phyloP scores from a whole-genome alignment of 2,329 filamentous ascomycete species.

The Calonectria pteridis region DNA sequence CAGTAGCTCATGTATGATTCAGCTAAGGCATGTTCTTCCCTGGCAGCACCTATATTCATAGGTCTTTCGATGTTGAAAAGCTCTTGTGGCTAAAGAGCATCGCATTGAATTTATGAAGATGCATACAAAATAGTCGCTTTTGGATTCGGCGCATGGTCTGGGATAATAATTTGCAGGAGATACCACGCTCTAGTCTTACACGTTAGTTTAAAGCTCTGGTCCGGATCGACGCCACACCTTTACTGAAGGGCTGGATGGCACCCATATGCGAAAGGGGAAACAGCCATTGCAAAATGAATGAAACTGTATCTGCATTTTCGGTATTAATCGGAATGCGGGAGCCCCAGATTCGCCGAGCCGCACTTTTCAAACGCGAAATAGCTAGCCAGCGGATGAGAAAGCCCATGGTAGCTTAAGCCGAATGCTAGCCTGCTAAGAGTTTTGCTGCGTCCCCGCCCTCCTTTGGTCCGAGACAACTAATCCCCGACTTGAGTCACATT shows the following conservation, averaged over 20 bases:
- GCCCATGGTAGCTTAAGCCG: not conserved
- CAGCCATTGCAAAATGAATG: not conserved
- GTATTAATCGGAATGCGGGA: not conserved
- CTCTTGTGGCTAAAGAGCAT: not conserved
- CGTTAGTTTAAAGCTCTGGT: not conserved
- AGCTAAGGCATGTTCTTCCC: not conserved
- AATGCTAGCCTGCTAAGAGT: not conserved
- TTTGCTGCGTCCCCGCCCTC: not conserved
- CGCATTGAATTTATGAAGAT: not conserved
- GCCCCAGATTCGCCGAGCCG: slow-evolving; percentile 5
- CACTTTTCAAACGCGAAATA: not conserved
- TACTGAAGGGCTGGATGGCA: not conserved
- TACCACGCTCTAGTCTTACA: not conserved
- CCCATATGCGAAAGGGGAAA: too few species aligned
- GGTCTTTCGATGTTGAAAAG: not conserved
- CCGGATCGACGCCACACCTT: too few species aligned
- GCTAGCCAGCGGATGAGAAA: not conserved
- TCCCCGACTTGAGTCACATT: slow-evolving; percentile 12
- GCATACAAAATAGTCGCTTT: not conserved
- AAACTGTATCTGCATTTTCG: not conserved
- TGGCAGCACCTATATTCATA: not conserved
- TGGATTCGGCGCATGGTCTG: not conserved
- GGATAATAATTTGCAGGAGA: not conserved
- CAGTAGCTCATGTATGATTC: not conserved
- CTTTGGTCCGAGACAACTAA: not conserved